phyloP scores from a whole-genome alignment of 768 basidiomycete genomes.

The Termitomyces sp. region DNA sequence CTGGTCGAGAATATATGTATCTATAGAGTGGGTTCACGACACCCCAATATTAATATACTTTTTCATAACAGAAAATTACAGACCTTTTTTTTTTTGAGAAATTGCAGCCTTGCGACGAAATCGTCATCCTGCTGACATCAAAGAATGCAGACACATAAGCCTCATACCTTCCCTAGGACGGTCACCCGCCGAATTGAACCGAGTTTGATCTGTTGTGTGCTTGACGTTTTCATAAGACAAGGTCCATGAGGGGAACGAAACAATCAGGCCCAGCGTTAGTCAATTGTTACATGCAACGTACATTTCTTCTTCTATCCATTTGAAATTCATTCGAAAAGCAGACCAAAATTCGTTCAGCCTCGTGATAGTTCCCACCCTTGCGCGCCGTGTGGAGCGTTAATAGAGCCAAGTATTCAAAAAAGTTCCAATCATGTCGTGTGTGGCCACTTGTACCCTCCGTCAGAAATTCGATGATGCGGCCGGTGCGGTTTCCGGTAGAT shows the following conservation, averaged over 20 bases:
- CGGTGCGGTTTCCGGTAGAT: not conserved
- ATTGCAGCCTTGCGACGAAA: not conserved
- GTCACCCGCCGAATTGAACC: not conserved
- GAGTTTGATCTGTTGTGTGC: not conserved
- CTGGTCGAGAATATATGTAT: not conserved
- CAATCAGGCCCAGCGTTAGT: not conserved
- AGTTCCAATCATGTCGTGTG: not conserved
- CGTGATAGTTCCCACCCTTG: no score
- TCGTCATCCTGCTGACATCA: not conserved
- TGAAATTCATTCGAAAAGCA: not conserved
- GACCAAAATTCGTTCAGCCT: not conserved
- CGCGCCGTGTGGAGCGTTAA: not conserved
- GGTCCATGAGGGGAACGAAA: not conserved
- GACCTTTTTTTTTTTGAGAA: no score
- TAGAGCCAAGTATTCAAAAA: not conserved
- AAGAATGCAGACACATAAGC: not conserved
- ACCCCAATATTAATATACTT: not conserved
- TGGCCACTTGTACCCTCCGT: not conserved
- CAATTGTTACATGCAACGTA: not conserved
- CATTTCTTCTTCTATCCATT: not conserved
- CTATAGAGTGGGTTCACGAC: not conserved
- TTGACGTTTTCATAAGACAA: not conserved
- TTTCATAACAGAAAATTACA: not conserved
- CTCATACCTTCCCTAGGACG: not conserved
- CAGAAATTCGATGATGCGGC: not conserved